These are phyloP conservation scores for Volvox africanus DNA, from an alignment of 139 green algal genomes.

Conservation along the genomic window DNA sequence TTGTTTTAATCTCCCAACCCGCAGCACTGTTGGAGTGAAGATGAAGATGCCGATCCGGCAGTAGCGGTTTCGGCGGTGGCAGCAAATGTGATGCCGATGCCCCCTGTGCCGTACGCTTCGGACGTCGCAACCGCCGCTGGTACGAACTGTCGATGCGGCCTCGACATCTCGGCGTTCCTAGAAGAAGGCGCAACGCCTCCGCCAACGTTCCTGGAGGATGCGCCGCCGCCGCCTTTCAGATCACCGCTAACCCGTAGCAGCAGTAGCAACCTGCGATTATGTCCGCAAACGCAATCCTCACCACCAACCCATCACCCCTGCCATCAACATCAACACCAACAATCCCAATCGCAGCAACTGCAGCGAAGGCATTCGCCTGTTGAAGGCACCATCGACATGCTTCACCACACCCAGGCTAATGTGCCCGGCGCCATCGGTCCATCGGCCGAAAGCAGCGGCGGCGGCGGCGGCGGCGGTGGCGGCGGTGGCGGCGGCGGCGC, in stretches of 20 bases:
- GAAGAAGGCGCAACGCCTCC: neutral
- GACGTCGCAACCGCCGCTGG: neutral
- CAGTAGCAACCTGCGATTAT: neutral
- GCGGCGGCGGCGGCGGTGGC: neutral
- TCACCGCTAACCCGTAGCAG: neutral
- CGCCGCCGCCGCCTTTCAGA: neutral
- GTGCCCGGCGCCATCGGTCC: no score
- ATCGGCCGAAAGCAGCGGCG: neutral
- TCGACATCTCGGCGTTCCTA: neutral
- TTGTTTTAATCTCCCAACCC: no score
- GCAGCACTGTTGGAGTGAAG: constrained; percentile 31
- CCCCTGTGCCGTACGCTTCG: neutral
- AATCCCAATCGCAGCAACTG: neutral
- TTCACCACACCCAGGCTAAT: neutral
- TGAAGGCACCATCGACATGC: neutral
- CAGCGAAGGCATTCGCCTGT: neutral
- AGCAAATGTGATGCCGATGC: neutral
- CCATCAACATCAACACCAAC: neutral
- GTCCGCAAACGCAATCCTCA: neutral
- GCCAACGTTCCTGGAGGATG: neutral
- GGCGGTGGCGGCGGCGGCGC: neutral
- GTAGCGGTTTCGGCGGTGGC: neutral
- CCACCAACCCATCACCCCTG: neutral
- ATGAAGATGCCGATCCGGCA: neutral
- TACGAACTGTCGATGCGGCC: neutral